phyloP scores from a whole-genome alignment of 345 rosid species.

The Streptanthus diversifolius region DNA sequence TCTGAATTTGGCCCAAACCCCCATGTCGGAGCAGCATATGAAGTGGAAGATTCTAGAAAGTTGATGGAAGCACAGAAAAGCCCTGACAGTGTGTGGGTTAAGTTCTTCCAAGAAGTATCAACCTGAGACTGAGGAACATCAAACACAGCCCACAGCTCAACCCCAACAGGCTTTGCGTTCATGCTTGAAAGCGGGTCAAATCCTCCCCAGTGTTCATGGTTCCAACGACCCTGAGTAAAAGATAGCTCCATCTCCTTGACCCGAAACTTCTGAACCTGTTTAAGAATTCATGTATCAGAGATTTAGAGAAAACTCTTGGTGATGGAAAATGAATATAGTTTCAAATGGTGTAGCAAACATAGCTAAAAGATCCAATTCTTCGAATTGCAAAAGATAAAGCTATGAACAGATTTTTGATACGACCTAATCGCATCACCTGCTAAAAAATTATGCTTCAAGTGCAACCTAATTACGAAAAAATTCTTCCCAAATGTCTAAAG shows the following conservation, averaged over 20 bases:
- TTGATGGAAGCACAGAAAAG: slow-evolving; percentile 96
- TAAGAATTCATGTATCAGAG: not conserved
- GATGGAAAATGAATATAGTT: no score
- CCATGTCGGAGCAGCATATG: slow-evolving; percentile 80
- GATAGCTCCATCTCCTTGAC: slow-evolving; percentile 92
- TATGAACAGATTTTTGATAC: not conserved
- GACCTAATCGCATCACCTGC: slow-evolving; percentile 7
- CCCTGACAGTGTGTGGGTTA: slow-evolving; percentile 86
- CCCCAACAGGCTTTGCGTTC: slow-evolving; percentile 95
- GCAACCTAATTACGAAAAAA: not conserved
- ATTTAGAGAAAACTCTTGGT: not conserved
- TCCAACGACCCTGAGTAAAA: slow-evolving; percentile 98
- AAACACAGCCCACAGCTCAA: slow-evolving; percentile 95
- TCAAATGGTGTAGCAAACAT: no score
- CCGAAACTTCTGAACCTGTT: slow-evolving; percentile 69
- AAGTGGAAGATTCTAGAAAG: slow-evolving; percentile 73
- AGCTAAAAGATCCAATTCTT: no score
- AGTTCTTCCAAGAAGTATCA: slow-evolving; percentile 84
- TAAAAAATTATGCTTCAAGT: not conserved
- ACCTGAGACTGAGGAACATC: slow-evolving; percentile 68
- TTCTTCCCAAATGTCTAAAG: not conserved
- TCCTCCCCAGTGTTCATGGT: slow-evolving; percentile 96
- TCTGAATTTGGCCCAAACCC: slow-evolving; percentile 58
- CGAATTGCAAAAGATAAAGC: not conserved
- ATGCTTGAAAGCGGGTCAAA: slow-evolving; percentile 76